phyloP scores from a whole-genome alignment of 306 rosid genomes.

The Astragalus membranaceus region DNA sequence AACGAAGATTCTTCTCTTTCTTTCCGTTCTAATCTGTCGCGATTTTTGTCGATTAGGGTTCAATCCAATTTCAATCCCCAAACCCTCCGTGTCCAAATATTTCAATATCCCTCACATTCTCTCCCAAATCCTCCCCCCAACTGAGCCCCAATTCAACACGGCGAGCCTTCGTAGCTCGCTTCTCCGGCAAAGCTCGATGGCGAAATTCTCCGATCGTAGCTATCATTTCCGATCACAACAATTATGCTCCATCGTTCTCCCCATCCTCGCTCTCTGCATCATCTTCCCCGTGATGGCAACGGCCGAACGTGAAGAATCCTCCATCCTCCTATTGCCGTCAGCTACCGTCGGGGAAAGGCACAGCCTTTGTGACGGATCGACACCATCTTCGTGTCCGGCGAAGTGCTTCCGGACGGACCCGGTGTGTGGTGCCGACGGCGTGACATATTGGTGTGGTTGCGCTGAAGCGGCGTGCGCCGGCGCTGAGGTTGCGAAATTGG shows the following conservation, averaged over 20 bases:
- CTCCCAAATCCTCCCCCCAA: not conserved
- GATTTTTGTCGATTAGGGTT: slow-evolving; percentile 22
- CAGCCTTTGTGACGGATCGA: slow-evolving; percentile 28
- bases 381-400: slow-evolving; percentile 51
- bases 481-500: slow-evolving; percentile 52
- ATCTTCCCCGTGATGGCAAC: slow-evolving; percentile 20
- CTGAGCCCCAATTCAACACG: not conserved
- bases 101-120: not conserved
- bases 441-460: slow-evolving; percentile 94
- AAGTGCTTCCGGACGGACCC: slow-evolving; percentile 78
- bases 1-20: slow-evolving; percentile 12
- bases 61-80: not conserved
- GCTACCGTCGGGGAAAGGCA: slow-evolving; percentile 8
- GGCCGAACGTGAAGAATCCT: slow-evolving; percentile 22
- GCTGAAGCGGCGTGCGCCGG: slow-evolving; percentile 77
- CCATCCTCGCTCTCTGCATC: not conserved
- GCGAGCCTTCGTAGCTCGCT: slow-evolving; percentile 45
- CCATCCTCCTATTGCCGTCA: slow-evolving; percentile 34
- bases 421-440: slow-evolving; percentile 78
- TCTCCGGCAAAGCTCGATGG: slow-evolving; percentile 20
- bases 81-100: not conserved
- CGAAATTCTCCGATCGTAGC: slow-evolving; percentile 15
- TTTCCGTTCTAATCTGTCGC: not conserved
- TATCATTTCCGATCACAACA: not conserved
- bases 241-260: not conserved